Percentiles rank a stretch among this genome's conserved stretches.
phyloP scores from a whole-genome alignment of 176 grass and related monocot species.

The Canna indica region DNA sequence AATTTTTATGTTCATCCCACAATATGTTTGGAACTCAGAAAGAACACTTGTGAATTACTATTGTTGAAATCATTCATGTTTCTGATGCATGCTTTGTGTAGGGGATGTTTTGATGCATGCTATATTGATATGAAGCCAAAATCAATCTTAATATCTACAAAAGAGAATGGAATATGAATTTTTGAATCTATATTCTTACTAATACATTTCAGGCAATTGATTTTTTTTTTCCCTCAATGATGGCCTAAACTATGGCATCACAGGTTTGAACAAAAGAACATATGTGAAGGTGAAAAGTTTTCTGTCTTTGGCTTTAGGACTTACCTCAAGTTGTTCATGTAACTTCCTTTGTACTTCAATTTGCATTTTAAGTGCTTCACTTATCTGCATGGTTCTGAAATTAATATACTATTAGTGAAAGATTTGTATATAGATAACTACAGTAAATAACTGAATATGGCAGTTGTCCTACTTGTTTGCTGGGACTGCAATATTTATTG shows the following conservation, averaged over 20 bases:
- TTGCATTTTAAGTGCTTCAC: constrained; percentile 75
- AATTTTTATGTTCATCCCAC: not conserved
- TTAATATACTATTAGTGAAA: not conserved
- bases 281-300: not conserved
- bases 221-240: not conserved
- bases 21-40: not conserved
- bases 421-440: not conserved
- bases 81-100: too few species aligned
- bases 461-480: constrained; percentile 46
- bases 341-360: constrained; percentile 87
- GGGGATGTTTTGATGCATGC: too few species aligned
- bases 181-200: too few species aligned
- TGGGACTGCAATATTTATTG: constrained; percentile 17
- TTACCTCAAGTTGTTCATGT: constrained; percentile 87
- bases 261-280: not conserved
- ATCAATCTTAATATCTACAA: too few species aligned
- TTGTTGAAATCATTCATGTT: too few species aligned
- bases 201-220: too few species aligned
- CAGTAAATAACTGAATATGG: not conserved
- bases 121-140: too few species aligned
- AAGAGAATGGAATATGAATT: too few species aligned
- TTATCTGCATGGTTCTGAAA: constrained; percentile 64
- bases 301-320: not conserved
- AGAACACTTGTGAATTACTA: too few species aligned
- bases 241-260: not conserved